phyloP scores from a whole-genome alignment of 2,329 filamentous ascomycete genomes.

The Alternaria viburni region DNA sequence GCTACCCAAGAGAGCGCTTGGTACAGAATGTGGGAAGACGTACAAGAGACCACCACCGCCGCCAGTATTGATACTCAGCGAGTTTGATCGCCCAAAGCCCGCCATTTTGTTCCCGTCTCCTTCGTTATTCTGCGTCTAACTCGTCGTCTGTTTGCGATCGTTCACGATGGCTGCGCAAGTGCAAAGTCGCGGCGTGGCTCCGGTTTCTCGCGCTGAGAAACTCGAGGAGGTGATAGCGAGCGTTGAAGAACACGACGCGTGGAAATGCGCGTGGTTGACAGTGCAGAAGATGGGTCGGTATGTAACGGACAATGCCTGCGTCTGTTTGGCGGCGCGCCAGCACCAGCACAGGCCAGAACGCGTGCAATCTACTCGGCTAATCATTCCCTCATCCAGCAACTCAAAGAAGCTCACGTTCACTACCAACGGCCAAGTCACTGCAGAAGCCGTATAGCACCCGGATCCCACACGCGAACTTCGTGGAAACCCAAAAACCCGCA shows the following conservation, averaged over 20 bases:
- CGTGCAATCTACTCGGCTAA: constrained; percentile 30
- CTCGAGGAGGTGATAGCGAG: background rate
- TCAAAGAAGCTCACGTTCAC: constrained; percentile 12
- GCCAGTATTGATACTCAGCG: constrained; percentile 62
- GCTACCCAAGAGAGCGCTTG: background rate
- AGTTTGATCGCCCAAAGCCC: constrained; percentile 57
- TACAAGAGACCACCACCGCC: constrained; percentile 54
- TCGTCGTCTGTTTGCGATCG: background rate
- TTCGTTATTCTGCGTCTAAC: background rate
- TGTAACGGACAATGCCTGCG: background rate
- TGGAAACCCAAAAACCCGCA: background rate
- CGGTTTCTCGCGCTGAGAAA: background rate
- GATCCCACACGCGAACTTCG: background rate
- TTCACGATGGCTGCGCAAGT: background rate
- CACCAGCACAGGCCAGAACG: constrained; percentile 25
- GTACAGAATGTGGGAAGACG: constrained; percentile 25
- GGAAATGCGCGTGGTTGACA: background rate
- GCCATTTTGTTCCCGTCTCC: constrained; percentile 36
- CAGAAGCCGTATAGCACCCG: background rate
- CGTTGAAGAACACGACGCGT: background rate
- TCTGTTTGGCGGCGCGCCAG: constrained; percentile 10
- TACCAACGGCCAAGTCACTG: background rate
- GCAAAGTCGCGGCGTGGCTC: background rate
- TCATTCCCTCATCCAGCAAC: constrained; percentile 17
- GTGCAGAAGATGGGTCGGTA: constrained; percentile 1